phyloP scores from a whole-genome alignment of 2,329 filamentous ascomycete genomes.

The Orbilia ellipsospora region DNA sequence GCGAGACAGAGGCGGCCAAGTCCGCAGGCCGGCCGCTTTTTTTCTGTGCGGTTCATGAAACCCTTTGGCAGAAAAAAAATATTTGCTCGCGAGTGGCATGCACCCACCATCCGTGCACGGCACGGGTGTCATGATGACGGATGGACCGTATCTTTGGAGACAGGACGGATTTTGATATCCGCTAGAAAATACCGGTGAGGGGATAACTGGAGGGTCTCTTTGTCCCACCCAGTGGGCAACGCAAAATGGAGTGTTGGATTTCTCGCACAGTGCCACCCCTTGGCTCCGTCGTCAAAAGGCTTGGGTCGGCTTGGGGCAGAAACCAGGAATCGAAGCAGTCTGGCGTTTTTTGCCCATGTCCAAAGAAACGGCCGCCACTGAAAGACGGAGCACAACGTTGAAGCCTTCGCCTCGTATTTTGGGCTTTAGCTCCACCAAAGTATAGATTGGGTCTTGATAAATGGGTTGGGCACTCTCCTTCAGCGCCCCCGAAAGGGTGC shows the following conservation, averaged over 20 bases:
- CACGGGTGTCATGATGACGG: conserved; percentile 40
- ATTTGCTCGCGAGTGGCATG: conserved; percentile 14
- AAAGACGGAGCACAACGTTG: conserved; percentile 20
- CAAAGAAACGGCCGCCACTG: conserved; percentile 25
- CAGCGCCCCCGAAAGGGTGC: conserved; percentile 7
- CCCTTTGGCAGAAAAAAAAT: conserved; percentile 21
- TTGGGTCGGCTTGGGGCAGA: background rate
- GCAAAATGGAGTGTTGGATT: conserved; percentile 52
- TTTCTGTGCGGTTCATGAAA: conserved; percentile 49
- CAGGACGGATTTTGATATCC: conserved; percentile 15
- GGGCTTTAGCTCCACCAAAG: conserved; percentile 18
- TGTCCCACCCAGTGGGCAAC: conserved; percentile 17
- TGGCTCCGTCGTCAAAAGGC: conserved; percentile 25
- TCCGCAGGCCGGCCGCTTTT: conserved; percentile 38
- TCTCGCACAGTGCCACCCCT: conserved; percentile 15
- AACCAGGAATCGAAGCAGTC: conserved; percentile 18
- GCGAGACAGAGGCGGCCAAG: conserved; percentile 33
- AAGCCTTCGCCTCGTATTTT: conserved; percentile 46
- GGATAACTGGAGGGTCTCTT: background rate
- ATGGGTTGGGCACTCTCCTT: conserved; percentile 24
- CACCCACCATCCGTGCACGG: conserved; percentile 27
- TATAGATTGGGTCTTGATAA: conserved; percentile 6
- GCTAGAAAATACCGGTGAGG: conserved; percentile 3
- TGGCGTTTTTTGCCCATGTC: conserved; percentile 29
- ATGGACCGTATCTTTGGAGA: conserved; percentile 34